Evolutionary conservation across 2,329 filamentous ascomycete species (phyloP), one percentile per base, ranked within the genome.

Genomic region (Orbilia quercus): DNA sequence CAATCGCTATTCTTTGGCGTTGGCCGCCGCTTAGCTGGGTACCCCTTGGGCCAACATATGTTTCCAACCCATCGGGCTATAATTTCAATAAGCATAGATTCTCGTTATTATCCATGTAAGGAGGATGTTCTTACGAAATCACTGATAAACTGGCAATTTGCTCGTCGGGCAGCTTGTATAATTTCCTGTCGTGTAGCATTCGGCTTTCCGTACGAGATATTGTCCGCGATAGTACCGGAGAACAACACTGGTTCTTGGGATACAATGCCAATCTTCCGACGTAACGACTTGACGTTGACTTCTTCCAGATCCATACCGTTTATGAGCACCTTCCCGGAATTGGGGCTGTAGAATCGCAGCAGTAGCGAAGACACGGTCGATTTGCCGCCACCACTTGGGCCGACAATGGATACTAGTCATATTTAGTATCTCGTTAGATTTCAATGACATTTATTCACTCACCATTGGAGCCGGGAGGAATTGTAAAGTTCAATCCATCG

Each of bases 81-180:
- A 57, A 51, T 34, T 9, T 50, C 31, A n/a, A 87, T 85, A 1
- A 34, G 42, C 7, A 12, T 16, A 11, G 34, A n/a, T 2, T 7
- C 6, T 22, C n/a, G 42, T 7, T 20, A 22, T 4, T 18, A 45
- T 20, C 18, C 7, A 9, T 45, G 4, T 23, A 18, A 38, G 25
- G 36, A 4, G 16, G 38, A 5, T 28, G 38, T 23, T 4, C 69
- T 38, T 54, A 73, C 69, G 77, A 99, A 96, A 80, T 99, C 95
- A 79, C 90, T 90, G 80, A 99, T 96, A 79, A 99, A 99, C 77
- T 90, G 90, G 80, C 95, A 99, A 81, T 99, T 99, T 60, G 95
- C 95, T 80, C 94, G 90, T 74, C 91, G 86, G 2, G 95, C 95
- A 6, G 95, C 96, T 18, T 88, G 86, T 69, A 96, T 86, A 67